Percentiles rank a stretch among this genome's conserved stretches.
phyloP scores from a whole-genome alignment of 495 filamentous ascomycete species.

The Daldinia caldariorum region DNA sequence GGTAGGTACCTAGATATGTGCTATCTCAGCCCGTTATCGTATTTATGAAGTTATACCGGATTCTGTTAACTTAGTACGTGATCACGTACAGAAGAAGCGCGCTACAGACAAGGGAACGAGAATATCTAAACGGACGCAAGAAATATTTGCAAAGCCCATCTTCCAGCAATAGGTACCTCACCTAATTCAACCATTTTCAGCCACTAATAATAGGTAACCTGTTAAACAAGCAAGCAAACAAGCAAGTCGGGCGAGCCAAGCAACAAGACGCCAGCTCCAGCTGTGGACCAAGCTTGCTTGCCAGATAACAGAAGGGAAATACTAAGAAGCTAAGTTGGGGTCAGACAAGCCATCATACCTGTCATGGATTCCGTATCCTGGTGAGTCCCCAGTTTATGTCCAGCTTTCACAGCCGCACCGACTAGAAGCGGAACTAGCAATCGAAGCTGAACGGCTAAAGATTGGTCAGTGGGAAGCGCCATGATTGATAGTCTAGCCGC shows the following conservation, averaged over 20 bases:
- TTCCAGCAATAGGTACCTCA: not conserved
- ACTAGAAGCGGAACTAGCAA: not conserved
- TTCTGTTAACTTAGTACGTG: not conserved
- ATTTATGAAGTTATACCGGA: not conserved
- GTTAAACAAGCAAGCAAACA: slow-evolving; percentile 1
- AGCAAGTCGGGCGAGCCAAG: not conserved
- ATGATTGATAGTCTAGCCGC: not conserved
- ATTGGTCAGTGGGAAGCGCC: slow-evolving; percentile 5
- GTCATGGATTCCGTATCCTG: not conserved
- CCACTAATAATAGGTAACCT: slow-evolving; percentile 7
- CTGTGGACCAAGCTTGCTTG: slow-evolving; percentile 15
- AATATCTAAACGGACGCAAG: not conserved
- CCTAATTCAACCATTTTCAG: slow-evolving; percentile 21
- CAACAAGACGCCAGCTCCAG: slow-evolving; percentile 20
- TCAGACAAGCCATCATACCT: not conserved
- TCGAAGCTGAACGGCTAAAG: not conserved
- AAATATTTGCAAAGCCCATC: not conserved
- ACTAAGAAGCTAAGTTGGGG: slow-evolving; percentile 9
- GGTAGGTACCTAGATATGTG: not conserved
- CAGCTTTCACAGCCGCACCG: slow-evolving; percentile 15
- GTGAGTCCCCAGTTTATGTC: slow-evolving; percentile 5
- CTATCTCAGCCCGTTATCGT: not conserved
- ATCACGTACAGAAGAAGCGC: not conserved
- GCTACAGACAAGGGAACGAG: slow-evolving; percentile 1
- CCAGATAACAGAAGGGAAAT: not conserved